These are phyloP conservation scores for Chlorencoelia australis DNA, from an alignment of 2,329 filamentous ascomycete genomes.

Conservation along the genomic window DNA sequence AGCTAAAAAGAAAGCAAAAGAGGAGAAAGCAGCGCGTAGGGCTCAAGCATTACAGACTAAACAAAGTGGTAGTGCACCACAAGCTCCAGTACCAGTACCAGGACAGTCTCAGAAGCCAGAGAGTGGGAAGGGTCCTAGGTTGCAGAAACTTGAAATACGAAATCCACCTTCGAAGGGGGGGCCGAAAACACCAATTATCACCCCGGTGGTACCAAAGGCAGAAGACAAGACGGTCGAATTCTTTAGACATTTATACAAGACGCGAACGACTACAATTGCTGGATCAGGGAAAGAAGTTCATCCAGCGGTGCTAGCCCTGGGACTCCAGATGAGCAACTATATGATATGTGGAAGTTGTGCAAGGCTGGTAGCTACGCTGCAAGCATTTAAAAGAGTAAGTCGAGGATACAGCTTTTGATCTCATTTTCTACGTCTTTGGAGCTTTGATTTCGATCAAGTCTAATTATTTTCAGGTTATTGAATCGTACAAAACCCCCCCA, in stretches of 20 bases:
- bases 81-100: slow-evolving; percentile 13
- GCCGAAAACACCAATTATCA: slow-evolving; percentile 23
- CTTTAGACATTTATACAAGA: slow-evolving; percentile 77
- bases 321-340: slow-evolving; percentile 76
- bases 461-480: slow-evolving; percentile 57
- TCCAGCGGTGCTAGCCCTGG: slow-evolving; percentile 72
- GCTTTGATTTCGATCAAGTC: background rate
- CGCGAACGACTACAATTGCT: slow-evolving; percentile 52
- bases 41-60: slow-evolving; percentile 54
- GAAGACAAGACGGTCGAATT: slow-evolving; percentile 60
- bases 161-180: slow-evolving; percentile 20
- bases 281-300: slow-evolving; percentile 65
- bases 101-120: slow-evolving; percentile 16
- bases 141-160: slow-evolving; percentile 27
- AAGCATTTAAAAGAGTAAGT: slow-evolving; percentile 77
- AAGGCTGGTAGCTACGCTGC: slow-evolving; percentile 74
- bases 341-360: slow-evolving; percentile 82
- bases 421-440: slow-evolving; percentile 4
- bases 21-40: slow-evolving; percentile 80
- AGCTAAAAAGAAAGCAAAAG: slow-evolving; percentile 80
- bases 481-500: slow-evolving; percentile 81
- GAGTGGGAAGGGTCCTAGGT: slow-evolving; percentile 28
- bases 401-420: background rate
- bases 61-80: slow-evolving; percentile 30
- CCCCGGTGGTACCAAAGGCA: slow-evolving; percentile 40